These are phyloP conservation scores for Orbilia brochopaga DNA, from an alignment of 2,329 filamentous ascomycete species.

Conservation along the genomic window DNA sequence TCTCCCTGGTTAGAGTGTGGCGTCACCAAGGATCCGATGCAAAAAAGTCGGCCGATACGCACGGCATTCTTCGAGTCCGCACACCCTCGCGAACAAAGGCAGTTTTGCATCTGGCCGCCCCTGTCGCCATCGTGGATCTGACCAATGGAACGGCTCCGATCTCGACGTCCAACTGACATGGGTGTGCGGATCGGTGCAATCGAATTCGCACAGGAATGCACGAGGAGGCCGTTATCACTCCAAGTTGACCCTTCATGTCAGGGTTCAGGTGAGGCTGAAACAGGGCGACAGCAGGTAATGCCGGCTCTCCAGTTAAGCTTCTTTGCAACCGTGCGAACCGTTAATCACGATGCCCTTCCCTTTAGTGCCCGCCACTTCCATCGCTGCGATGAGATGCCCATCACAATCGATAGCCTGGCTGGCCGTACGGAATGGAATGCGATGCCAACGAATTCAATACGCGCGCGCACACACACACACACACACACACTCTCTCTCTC, in stretches of 20 bases:
- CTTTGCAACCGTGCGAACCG: constrained; percentile 44
- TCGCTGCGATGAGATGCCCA: background rate
- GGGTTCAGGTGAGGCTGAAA: constrained; percentile 46
- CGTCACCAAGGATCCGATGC: constrained; percentile 25
- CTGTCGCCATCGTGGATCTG: constrained; percentile 19
- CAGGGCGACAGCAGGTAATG: constrained; percentile 31
- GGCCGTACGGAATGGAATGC: background rate
- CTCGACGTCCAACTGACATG: constrained; percentile 17
- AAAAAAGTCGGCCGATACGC: background rate
- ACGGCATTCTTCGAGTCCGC: background rate
- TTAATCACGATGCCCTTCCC: constrained; percentile 23
- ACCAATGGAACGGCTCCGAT: constrained; percentile 46
- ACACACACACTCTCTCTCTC: no score
- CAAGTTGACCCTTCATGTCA: constrained; percentile 18
- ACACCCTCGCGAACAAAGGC: constrained; percentile 20
- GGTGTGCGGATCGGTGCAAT: constrained; percentile 28
- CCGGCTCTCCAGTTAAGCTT: constrained; percentile 28
- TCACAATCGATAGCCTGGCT: constrained; percentile 31
- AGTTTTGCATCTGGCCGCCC: constrained; percentile 25
- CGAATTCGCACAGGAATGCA: constrained; percentile 35
- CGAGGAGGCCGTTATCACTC: constrained; percentile 45
- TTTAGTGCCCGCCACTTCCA: constrained; percentile 29
- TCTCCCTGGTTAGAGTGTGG: constrained; percentile 34
- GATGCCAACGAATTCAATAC: no score
- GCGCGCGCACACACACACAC: no score